Conservation (phyloP, 2,329 filamentous ascomycete genomes). For the Apiospora koreana region DNA sequence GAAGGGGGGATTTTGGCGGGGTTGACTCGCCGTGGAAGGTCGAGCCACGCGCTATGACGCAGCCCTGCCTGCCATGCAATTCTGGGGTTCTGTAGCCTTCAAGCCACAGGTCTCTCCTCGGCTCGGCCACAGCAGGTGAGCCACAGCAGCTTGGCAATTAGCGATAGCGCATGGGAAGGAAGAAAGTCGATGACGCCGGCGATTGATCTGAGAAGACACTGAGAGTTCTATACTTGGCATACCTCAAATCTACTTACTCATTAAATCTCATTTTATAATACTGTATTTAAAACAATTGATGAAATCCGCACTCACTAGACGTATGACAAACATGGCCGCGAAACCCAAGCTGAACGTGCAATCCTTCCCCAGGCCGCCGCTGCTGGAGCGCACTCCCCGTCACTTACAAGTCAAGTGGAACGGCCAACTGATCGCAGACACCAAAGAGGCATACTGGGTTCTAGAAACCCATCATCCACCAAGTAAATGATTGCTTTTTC, state of each 20-base stretch:
- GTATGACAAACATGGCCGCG: conserved; percentile 35
- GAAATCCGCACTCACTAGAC: background rate
- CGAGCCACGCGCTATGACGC: conserved; percentile 6
- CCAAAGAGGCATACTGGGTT: conserved; percentile 60
- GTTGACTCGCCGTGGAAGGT: background rate
- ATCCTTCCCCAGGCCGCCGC: conserved; percentile 59
- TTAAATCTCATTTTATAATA: background rate
- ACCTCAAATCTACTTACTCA: background rate
- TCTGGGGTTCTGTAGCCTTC: background rate
- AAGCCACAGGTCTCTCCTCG: background rate
- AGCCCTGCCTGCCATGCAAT: background rate
- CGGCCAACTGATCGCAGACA: conserved; percentile 57
- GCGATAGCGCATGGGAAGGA: background rate
- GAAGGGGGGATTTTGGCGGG: conserved; percentile 5
- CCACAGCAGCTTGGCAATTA: background rate
- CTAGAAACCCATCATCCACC: conserved; percentile 64
- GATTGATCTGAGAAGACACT: background rate
- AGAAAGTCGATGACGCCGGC: conserved; percentile 13
- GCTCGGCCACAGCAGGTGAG: background rate
- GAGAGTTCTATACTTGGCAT: background rate
- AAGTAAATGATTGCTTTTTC: too few relatives aligned
- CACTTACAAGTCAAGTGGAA: conserved; percentile 60
- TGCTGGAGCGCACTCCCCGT: conserved; percentile 53
- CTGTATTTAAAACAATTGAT: background rate
- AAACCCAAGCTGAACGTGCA: conserved; percentile 54